phyloP scores from a whole-genome alignment of 176 grass and related monocot genomes.

The Aegilops bicornis region DNA sequence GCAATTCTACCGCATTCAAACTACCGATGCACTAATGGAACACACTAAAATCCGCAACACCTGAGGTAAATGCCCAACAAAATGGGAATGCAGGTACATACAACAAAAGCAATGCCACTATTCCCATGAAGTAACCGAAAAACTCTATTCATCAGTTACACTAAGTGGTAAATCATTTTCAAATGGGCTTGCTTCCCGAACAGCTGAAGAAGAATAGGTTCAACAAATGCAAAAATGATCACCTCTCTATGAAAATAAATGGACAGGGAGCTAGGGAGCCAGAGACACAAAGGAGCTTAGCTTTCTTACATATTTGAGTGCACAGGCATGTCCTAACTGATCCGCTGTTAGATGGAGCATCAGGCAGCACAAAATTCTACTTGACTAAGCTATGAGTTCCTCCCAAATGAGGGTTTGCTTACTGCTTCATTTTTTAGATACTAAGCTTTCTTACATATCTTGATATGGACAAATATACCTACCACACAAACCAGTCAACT shows the following conservation, averaged over 20 bases:
- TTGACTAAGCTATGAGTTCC: background rate
- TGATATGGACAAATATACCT: conserved; percentile 4
- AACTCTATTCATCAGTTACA: background rate
- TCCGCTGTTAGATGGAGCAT: background rate
- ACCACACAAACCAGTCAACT: background rate
- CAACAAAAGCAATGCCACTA: background rate
- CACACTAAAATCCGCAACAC: background rate
- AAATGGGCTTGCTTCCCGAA: background rate
- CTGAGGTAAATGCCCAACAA: background rate
- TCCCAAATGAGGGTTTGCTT: background rate
- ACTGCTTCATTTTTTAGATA: background rate
- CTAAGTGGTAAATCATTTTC: background rate
- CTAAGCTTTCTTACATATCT: background rate
- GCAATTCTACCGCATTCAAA: background rate
- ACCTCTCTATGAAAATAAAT: background rate
- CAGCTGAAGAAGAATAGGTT: background rate
- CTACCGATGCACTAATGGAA: background rate
- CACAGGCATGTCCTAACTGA: background rate
- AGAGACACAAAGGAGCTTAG: background rate
- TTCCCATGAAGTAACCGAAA: background rate
- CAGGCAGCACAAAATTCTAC: background rate
- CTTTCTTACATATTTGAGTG: background rate
- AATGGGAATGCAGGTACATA: background rate
- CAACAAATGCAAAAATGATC: background rate
- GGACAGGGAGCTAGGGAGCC: background rate